Evolutionary conservation across 768 basidiomycete species (phyloP).

Genomic region (Mycena floridula): DNA sequence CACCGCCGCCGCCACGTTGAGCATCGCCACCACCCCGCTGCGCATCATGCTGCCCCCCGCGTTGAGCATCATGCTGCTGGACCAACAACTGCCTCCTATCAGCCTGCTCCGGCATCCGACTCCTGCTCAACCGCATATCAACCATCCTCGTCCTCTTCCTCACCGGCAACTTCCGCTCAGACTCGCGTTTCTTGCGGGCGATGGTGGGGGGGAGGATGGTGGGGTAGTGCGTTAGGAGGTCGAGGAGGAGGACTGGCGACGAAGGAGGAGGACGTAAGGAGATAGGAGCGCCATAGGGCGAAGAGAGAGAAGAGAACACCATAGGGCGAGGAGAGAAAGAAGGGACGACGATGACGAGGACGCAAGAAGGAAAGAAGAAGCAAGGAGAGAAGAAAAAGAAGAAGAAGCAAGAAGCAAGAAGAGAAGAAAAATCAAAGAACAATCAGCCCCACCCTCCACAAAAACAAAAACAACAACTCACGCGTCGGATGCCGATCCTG

Average conservation of each 20-base stretch:
- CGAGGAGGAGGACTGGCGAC: constrained; percentile 71
- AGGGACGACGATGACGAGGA: too few relatives aligned
- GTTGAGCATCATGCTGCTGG: constrained; percentile 60
- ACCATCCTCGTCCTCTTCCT: constrained; percentile 84
- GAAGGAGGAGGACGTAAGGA: background rate
- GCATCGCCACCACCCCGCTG: too few relatives aligned
- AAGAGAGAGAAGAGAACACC: too few relatives aligned
- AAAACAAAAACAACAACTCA: constrained; percentile 32
- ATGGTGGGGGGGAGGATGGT: constrained; percentile 77
- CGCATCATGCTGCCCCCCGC: constrained; percentile 30
- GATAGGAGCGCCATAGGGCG: background rate
- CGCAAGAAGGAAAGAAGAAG: background rate
- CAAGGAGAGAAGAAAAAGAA: too few relatives aligned
- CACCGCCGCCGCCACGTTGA: too few relatives aligned
- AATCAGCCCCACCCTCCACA: too few relatives aligned
- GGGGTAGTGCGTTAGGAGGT: constrained; percentile 72
- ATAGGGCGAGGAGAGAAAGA: too few relatives aligned
- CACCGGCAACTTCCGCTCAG: constrained; percentile 75
- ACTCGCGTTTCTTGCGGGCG: constrained; percentile 79
- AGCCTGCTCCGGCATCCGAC: constrained; percentile 63
- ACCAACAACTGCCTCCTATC: constrained; percentile 68
- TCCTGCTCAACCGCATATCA: constrained; percentile 84
- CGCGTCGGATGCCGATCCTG: constrained; percentile 86
- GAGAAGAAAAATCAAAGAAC: too few relatives aligned
- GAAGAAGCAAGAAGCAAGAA: too few relatives aligned